Percentiles rank a stretch among this genome's conserved stretches.
Evolutionary conservation across 352 stramenopile species (phyloP).

Genomic region (Globisporangium recalcitrans): DNA sequence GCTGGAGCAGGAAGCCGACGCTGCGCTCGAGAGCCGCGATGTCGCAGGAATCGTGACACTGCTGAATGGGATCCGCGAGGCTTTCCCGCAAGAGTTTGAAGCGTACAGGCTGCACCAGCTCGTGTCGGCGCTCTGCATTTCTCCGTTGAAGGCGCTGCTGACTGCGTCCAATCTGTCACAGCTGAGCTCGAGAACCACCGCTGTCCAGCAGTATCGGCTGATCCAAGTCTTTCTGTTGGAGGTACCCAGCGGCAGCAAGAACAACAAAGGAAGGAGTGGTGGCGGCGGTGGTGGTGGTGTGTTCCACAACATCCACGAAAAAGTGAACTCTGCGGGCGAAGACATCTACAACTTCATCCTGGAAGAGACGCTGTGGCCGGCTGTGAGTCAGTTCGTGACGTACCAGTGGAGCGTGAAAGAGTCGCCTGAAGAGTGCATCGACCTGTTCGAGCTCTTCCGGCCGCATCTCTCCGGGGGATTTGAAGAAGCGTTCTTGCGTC

Average conservation of each 20-base stretch:
- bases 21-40: conserved; percentile 18
- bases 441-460: conserved; percentile 41
- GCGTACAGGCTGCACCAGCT: conserved; percentile 67
- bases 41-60: conserved; percentile 38
- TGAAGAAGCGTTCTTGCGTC: conserved; percentile 43
- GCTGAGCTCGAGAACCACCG: conserved; percentile 4
- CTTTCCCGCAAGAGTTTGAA: conserved; percentile 67
- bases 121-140: conserved; percentile 60
- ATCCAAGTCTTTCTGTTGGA: conserved; percentile 64
- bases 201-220: conserved; percentile 46
- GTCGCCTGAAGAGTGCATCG: conserved; percentile 31
- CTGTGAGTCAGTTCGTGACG: conserved; percentile 60
- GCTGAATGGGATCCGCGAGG: conserved; percentile 36
- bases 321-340: conserved; percentile 44
- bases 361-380: conserved; percentile 70
- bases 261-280: not conserved
- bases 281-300: conserved; percentile 24
- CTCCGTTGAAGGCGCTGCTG: conserved; percentile 48
- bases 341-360: conserved; percentile 78
- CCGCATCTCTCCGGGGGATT: conserved; percentile 50
- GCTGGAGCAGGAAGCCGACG: conserved; percentile 27
- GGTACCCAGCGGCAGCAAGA: conserved; percentile 14
- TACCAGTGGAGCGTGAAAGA: conserved; percentile 52
- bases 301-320: conserved; percentile 66
- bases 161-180: conserved; percentile 30